Conservation (phyloP, 2,329 filamentous ascomycete genomes). For the Neonectria neomacrospora region DNA sequence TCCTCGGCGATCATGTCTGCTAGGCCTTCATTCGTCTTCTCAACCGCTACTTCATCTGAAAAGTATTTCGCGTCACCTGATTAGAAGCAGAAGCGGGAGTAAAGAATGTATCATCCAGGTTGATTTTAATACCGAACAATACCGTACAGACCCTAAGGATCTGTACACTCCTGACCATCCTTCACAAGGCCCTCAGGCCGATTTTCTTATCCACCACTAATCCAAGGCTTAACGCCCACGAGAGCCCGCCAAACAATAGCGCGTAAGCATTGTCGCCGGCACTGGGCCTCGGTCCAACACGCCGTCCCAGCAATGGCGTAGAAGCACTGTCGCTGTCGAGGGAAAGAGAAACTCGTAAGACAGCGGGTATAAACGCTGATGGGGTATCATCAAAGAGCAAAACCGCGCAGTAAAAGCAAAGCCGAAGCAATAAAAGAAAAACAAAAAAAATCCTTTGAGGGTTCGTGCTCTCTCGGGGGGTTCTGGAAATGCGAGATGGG, state of each 20-base stretch:
- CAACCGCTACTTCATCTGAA: neutral
- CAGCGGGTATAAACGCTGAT: conserved; percentile 58
- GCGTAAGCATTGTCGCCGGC: conserved; percentile 64
- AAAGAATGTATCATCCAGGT: conserved; percentile 26
- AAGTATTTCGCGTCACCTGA: neutral
- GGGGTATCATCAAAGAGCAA: conserved; percentile 56
- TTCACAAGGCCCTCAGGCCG: neutral
- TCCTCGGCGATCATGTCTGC: too few relatives aligned
- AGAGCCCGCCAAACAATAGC: conserved; percentile 62
- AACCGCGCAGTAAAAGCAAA: conserved; percentile 37
- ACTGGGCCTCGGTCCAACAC: conserved; percentile 60
- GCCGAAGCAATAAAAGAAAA: conserved; percentile 32
- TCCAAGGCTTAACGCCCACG: conserved; percentile 56
- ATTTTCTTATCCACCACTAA: conserved; percentile 13
- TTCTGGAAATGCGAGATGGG: conserved; percentile 26
- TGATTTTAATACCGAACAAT: conserved; percentile 14
- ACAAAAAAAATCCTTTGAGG: conserved; percentile 27
- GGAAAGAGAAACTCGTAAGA: conserved; percentile 52
- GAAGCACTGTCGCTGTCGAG: conserved; percentile 66
- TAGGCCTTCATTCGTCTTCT: neutral
- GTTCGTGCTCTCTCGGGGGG: conserved; percentile 3
- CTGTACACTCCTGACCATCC: conserved; percentile 8
- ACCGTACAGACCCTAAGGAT: neutral
- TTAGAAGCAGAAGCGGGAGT: conserved; percentile 12
- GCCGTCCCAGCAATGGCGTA: conserved; percentile 68